Conservation (phyloP, 2,329 filamentous ascomycete species). For the Cercospora brassicicola region DNA sequence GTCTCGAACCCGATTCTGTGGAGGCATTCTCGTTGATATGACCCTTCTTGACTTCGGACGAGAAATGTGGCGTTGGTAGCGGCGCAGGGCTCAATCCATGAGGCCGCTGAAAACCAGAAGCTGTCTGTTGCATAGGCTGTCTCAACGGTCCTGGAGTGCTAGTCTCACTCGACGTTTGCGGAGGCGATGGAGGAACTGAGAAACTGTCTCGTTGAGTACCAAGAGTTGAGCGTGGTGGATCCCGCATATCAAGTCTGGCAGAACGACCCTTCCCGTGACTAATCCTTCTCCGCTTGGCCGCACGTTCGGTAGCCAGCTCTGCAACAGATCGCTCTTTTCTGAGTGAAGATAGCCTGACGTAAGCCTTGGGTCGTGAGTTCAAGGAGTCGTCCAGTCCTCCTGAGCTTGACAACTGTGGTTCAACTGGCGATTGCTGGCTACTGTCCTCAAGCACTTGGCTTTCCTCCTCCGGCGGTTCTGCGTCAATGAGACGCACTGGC, state of each 20-base stretch:
- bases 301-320: background rate
- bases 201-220: slow-evolving; percentile 33
- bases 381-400: background rate
- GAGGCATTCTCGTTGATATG: slow-evolving; percentile 15
- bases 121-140: background rate
- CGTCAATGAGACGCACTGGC: slow-evolving; percentile 43
- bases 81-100: slow-evolving; percentile 28
- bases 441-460: slow-evolving; percentile 18
- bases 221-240: background rate
- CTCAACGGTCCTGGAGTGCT: slow-evolving; percentile 7
- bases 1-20: slow-evolving; percentile 9
- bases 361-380: background rate
- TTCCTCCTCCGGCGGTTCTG: slow-evolving; percentile 19
- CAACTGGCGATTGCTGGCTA: slow-evolving; percentile 6
- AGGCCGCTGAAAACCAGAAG: slow-evolving; percentile 29
- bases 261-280: background rate
- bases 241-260: slow-evolving; percentile 5
- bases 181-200: slow-evolving; percentile 47
- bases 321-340: background rate
- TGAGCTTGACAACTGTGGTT: background rate
- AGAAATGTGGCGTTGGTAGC: slow-evolving; percentile 35
- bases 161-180: slow-evolving; percentile 30
- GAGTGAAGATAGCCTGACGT: background rate
- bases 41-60: slow-evolving; percentile 29
- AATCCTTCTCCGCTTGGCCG: slow-evolving; percentile 9